These are phyloP conservation scores for Fusarium nodosum DNA, from an alignment of 2,329 filamentous ascomycete genomes.

Conservation along the genomic window DNA sequence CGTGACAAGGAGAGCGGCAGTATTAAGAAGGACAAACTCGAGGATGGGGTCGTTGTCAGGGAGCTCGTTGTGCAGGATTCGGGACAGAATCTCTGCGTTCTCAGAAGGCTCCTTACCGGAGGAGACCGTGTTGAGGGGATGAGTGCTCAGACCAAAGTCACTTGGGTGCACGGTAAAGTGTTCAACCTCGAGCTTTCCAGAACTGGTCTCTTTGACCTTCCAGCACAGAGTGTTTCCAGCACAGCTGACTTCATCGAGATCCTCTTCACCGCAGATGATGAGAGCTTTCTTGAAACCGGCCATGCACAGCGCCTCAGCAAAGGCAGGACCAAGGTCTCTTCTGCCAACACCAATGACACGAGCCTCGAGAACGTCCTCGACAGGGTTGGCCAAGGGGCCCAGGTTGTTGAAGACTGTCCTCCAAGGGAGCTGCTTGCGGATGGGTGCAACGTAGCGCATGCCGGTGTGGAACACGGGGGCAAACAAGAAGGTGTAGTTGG, in stretches of 20 bases:
- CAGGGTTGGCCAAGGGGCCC: conserved; percentile 90
- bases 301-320: conserved; percentile 84
- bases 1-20: conserved; percentile 86
- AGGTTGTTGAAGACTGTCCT: conserved; percentile 98
- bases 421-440: conserved; percentile 90
- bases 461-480: conserved; percentile 96
- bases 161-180: conserved; percentile 82
- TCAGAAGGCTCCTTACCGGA: conserved; percentile 87
- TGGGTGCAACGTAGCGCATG: conserved; percentile 88
- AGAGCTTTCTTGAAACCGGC: conserved; percentile 85
- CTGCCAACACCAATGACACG: conserved; percentile 94
- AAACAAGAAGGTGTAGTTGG: conserved; percentile 96
- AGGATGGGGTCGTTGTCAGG: conserved; percentile 84
- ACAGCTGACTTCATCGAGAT: conserved; percentile 95
- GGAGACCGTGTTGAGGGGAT: conserved; percentile 82
- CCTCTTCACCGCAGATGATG: conserved; percentile 93
- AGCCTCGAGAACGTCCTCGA: conserved; percentile 87
- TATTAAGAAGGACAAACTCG: conserved; percentile 95
- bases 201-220: conserved; percentile 72
- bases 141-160: conserved; percentile 87
- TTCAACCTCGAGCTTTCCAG: conserved; percentile 69
- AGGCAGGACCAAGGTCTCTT: conserved; percentile 87
- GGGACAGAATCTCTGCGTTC: conserved; percentile 87
- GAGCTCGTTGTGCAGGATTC: conserved; percentile 80
- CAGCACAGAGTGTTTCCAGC: conserved; percentile 92